Conservation (phyloP, 495 filamentous ascomycete species). For the Lasiosphaeria ovina region DNA sequence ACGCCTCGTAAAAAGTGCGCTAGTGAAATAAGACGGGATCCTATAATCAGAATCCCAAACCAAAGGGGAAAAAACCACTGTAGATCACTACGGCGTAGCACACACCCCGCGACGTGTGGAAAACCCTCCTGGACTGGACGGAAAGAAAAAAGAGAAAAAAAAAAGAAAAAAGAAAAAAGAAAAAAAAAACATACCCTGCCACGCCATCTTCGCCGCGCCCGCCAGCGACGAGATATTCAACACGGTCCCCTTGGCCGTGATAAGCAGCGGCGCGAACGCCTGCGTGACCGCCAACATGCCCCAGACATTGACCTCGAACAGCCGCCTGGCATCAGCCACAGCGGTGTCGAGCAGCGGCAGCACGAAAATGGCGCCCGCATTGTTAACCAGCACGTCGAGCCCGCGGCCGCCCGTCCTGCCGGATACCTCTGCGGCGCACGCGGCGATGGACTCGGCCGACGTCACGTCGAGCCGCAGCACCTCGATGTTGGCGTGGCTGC, state of each 20-base stretch:
- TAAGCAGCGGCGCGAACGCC: slow-evolving; percentile 52
- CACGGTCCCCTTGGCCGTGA: slow-evolving; percentile 47
- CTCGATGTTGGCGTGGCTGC: slow-evolving; percentile 37
- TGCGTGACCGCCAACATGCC: slow-evolving; percentile 49
- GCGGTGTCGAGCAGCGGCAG: slow-evolving; percentile 48
- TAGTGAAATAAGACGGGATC: too few species aligned
- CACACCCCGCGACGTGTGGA: too few species aligned
- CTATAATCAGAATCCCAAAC: too few species aligned
- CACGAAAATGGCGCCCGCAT: slow-evolving; percentile 36
- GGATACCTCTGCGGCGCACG: slow-evolving; percentile 27
- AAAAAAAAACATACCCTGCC: slow-evolving; percentile 2
- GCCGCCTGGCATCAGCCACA: slow-evolving; percentile 39
- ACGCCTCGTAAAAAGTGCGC: too few species aligned
- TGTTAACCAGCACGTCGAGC: slow-evolving; percentile 37
- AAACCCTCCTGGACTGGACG: too few species aligned
- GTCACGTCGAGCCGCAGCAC: slow-evolving; percentile 50
- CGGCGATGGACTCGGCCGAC: slow-evolving; percentile 36
- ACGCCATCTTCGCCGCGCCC: slow-evolving; percentile 5
- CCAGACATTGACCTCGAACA: slow-evolving; percentile 57
- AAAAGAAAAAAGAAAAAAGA: neutral
- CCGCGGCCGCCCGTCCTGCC: slow-evolving; percentile 31
- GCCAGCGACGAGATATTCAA: slow-evolving; percentile 48
- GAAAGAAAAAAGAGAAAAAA: neutral
- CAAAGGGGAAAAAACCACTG: too few species aligned
- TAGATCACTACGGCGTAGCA: too few species aligned